A percentile compares a stretch with the other conserved stretches of the same genome.
These are phyloP conservation scores for Xylariaceae sp. DNA, from an alignment of 2,329 filamentous ascomycete genomes.

Conservation along the genomic window DNA sequence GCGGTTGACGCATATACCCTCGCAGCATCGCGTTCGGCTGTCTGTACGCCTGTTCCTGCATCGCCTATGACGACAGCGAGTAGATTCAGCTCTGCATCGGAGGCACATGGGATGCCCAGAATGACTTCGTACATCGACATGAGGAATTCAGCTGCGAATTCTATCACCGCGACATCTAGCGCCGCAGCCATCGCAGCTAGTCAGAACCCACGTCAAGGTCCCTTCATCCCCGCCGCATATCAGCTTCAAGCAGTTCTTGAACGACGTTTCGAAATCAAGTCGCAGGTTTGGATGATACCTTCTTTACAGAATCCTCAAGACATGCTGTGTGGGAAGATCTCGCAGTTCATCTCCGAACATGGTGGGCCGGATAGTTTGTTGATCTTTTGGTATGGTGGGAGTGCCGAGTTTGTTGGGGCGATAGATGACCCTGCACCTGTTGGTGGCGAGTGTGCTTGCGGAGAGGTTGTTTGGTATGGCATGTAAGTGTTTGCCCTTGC, in stretches of 20 bases:
- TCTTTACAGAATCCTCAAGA: slow-evolving; percentile 10
- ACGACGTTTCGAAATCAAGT: slow-evolving; percentile 7
- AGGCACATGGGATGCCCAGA: too few relatives aligned
- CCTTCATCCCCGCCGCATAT: slow-evolving; percentile 12
- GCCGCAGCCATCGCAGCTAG: background rate
- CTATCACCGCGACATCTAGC: background rate
- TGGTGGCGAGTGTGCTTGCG: background rate
- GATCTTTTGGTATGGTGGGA: slow-evolving; percentile 19
- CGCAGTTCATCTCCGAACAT: slow-evolving; percentile 11
- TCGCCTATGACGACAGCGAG: too few relatives aligned
- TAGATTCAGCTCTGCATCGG: background rate
- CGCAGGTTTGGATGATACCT: slow-evolving; percentile 17
- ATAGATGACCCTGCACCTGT: background rate
- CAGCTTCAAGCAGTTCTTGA: slow-evolving; percentile 10
- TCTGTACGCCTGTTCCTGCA: background rate
- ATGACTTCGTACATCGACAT: too few relatives aligned
- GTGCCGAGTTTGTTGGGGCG: slow-evolving; percentile 7
- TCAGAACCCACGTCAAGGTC: background rate
- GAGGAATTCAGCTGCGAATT: background rate
- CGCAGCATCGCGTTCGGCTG: background rate
- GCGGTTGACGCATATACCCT: background rate
- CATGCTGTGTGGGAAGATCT: slow-evolving; percentile 11
- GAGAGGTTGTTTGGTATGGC: slow-evolving; percentile 17
- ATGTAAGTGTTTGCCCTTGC: slow-evolving; percentile 6
- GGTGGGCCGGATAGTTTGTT: slow-evolving; percentile 13